Percentiles rank a stretch among this genome's conserved stretches.
These are phyloP conservation scores for Hypoxylon sp. DNA, from an alignment of 2,329 filamentous ascomycete genomes.

Conservation along the genomic window DNA sequence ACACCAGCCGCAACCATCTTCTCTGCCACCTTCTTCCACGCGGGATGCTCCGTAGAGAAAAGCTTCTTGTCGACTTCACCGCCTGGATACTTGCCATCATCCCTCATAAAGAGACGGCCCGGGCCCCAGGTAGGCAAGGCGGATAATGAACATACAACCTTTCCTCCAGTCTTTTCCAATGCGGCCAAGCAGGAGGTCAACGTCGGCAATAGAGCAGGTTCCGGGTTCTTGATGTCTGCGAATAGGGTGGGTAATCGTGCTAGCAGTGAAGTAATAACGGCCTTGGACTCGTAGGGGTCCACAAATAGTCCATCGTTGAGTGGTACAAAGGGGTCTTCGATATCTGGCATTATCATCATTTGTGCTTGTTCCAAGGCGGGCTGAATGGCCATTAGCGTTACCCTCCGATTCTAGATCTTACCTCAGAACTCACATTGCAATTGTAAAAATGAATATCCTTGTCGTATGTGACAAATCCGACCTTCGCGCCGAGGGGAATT, in stretches of 20 bases:
- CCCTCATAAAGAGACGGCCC: slow-evolving; percentile 83
- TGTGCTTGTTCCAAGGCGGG: slow-evolving; percentile 85
- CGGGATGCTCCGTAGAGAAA: slow-evolving; percentile 88
- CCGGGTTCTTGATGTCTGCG: slow-evolving; percentile 86
- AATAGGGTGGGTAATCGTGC: slow-evolving; percentile 87
- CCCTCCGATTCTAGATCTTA: neutral
- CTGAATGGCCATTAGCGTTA: slow-evolving; percentile 55
- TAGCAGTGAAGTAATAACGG: slow-evolving; percentile 89
- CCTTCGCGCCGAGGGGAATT: slow-evolving; percentile 83
- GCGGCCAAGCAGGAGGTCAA: slow-evolving; percentile 87
- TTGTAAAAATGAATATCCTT: slow-evolving; percentile 99
- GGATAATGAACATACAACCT: slow-evolving; percentile 87
- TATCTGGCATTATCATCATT: slow-evolving; percentile 98
- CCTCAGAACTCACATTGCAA: slow-evolving; percentile 72
- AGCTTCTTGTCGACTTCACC: slow-evolving; percentile 94
- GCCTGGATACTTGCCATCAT: slow-evolving; percentile 86
- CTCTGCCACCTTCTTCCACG: slow-evolving; percentile 85
- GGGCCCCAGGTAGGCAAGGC: slow-evolving; percentile 94
- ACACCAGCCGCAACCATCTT: slow-evolving; percentile 90
- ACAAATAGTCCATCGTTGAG: slow-evolving; percentile 93
- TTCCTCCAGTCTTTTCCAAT: slow-evolving; percentile 87
- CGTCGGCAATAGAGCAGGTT: slow-evolving; percentile 86
- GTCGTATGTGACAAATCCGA: slow-evolving; percentile 96
- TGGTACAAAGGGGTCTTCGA: slow-evolving; percentile 96
- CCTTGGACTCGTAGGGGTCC: slow-evolving; percentile 86